These are phyloP conservation scores for Fistulina hepatica DNA, from an alignment of 1,284 basidiomycete genomes.

Conservation along the genomic window DNA sequence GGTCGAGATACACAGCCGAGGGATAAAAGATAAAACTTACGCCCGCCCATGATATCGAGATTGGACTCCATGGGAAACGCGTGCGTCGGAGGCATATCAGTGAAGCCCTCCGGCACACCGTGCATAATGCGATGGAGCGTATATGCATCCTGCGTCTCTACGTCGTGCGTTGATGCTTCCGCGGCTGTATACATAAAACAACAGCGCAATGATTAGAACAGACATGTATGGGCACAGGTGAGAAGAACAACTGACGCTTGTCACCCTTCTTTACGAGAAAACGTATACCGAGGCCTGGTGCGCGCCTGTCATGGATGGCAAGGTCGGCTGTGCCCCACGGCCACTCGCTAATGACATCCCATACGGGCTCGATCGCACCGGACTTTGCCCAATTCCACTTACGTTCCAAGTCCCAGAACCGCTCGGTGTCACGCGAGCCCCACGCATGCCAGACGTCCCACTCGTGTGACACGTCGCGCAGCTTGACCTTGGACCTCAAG, in stretches of 20 bases:
- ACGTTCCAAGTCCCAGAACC: conserved; percentile 29
- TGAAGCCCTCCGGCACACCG: conserved; percentile 81
- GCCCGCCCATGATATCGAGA: conserved; percentile 85
- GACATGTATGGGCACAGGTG: conserved; percentile 4
- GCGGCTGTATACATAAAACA: conserved; percentile 37
- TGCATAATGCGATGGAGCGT: conserved; percentile 68
- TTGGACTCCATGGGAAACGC: conserved; percentile 92
- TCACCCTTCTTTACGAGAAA: conserved; percentile 61
- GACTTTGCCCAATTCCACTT: conserved; percentile 50
- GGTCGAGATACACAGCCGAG: no score
- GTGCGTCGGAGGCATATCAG: conserved; percentile 68
- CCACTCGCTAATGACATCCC: conserved; percentile 36
- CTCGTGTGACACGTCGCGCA: conserved; percentile 65
- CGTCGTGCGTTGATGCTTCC: conserved; percentile 44
- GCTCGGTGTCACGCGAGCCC: conserved; percentile 36
- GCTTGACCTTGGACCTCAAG: conserved; percentile 80
- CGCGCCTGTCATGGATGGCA: conserved; percentile 59
- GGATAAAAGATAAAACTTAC: conserved; percentile 36
- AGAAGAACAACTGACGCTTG: conserved; percentile 51
- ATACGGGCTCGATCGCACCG: conserved; percentile 59
- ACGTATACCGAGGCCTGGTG: conserved; percentile 66
- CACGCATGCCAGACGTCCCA: conserved; percentile 78
- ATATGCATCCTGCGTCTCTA: conserved; percentile 48
- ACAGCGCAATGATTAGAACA: conserved; percentile 6
- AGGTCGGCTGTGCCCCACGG: conserved; percentile 52